Evolutionary conservation across 345 rosid genomes (phyloP).

Genomic region (Citropsis articulata): DNA sequence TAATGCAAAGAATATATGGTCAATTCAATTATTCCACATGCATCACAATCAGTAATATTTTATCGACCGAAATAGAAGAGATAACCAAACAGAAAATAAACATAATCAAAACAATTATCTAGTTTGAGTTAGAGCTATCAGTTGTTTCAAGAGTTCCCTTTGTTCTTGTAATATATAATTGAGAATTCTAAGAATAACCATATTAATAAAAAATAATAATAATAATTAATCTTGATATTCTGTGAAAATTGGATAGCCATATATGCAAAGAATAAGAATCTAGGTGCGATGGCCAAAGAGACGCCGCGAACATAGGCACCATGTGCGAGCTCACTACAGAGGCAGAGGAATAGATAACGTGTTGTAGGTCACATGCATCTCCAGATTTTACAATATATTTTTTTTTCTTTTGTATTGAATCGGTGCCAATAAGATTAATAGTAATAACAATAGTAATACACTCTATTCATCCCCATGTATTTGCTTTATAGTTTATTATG

Average conservation of each 20-base stretch:
- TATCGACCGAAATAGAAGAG: background rate
- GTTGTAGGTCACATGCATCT: constrained; percentile 36
- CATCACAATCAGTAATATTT: background rate
- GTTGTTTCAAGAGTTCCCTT: background rate
- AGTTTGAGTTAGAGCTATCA: background rate
- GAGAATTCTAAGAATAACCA: no score
- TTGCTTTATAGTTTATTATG: no score
- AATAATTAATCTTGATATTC: constrained; percentile 3
- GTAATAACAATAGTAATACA: no score
- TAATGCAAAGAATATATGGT: background rate
- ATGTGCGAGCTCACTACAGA: constrained; percentile 39
- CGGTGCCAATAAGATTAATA: no score
- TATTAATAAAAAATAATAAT: no score
- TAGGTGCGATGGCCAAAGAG: constrained; percentile 35
- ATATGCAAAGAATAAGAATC: no score
- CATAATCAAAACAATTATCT: background rate
- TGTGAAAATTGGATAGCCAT: background rate
- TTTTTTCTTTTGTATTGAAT: background rate
- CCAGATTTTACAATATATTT: constrained; percentile 19
- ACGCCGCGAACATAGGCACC: constrained; percentile 63
- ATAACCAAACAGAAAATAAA: background rate
- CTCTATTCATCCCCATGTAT: no score
- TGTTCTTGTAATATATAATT: background rate
- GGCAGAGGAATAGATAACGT: constrained; percentile 1
- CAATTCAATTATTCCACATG: background rate